Conservation (phyloP, 1,284 basidiomycete genomes). For the Pulchroboletus neoregius region DNA sequence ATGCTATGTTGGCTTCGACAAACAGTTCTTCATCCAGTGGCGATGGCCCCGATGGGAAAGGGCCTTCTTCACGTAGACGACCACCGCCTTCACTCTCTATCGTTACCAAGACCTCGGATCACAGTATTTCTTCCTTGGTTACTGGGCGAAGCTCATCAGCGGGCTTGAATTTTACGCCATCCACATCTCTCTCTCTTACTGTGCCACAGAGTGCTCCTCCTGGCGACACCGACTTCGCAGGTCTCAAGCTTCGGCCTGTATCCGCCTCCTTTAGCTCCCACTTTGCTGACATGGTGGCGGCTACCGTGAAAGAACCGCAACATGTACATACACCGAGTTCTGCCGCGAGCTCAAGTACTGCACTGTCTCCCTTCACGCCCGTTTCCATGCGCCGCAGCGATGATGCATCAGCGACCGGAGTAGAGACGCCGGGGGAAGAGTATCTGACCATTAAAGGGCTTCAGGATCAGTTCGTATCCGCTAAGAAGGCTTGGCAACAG, state of each 20-base stretch:
- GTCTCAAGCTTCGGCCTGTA: conserved; percentile 68
- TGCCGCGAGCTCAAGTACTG: conserved; percentile 38
- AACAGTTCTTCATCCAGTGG: conserved; percentile 3
- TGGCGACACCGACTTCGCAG: conserved; percentile 55
- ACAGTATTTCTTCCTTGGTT: conserved; percentile 14
- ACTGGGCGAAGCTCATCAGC: conserved; percentile 11
- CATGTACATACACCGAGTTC: conserved; percentile 47
- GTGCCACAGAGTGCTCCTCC: conserved; percentile 61
- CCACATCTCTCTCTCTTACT: conserved; percentile 5
- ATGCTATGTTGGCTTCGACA: conserved; percentile 7
- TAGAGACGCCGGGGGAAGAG: conserved; percentile 41
- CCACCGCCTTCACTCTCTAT: conserved; percentile 43
- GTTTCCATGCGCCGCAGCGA: conserved; percentile 35
- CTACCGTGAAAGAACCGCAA: conserved; percentile 34
- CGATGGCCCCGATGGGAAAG: conserved; percentile 16
- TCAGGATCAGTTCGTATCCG: conserved; percentile 57
- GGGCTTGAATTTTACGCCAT: conserved; percentile 10
- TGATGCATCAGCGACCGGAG: conserved; percentile 30
- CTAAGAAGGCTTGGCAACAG: conserved; percentile 62
- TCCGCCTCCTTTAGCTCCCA: conserved; percentile 72
- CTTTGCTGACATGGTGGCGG: conserved; percentile 59
- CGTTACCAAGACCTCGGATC: conserved; percentile 33
- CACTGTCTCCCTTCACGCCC: conserved; percentile 54
- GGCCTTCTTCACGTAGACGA: conserved; percentile 32
- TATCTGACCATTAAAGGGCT: conserved; percentile 48